phyloP scores from a whole-genome alignment of 1,139 yeast genomes.

The Hanseniaspora sp. region DNA sequence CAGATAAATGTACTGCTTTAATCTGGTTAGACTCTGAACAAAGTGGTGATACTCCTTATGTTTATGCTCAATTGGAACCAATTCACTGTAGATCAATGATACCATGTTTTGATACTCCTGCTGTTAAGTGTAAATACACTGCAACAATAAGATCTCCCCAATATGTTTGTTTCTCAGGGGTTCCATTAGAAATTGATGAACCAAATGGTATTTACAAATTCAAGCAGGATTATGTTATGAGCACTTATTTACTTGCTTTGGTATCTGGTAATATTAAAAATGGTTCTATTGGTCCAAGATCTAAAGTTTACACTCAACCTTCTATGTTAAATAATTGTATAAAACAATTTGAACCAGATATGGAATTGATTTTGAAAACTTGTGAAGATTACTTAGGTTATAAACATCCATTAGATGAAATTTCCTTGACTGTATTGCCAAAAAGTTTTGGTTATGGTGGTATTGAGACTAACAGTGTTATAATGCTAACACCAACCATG shows the following conservation, averaged over 20 bases:
- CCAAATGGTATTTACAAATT: slow-evolving; percentile 36
- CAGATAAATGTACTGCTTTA: slow-evolving; percentile 66
- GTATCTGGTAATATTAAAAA: slow-evolving; percentile 71
- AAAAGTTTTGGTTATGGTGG: slow-evolving; percentile 88
- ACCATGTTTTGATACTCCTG: slow-evolving; percentile 88
- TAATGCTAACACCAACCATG: slow-evolving; percentile 77
- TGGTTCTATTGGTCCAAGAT: slow-evolving; percentile 75
- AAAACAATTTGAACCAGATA: slow-evolving; percentile 70
- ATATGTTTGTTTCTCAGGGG: slow-evolving; percentile 64
- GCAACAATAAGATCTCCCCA: slow-evolving; percentile 53
- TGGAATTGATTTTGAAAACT: slow-evolving; percentile 67
- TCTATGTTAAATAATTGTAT: slow-evolving; percentile 54
- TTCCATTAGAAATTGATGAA: slow-evolving; percentile 21
- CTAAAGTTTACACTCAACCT: slow-evolving; percentile 73
- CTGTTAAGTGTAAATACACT: slow-evolving; percentile 57
- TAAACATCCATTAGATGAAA: slow-evolving; percentile 75
- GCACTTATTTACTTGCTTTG: slow-evolving; percentile 70
- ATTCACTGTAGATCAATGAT: slow-evolving; percentile 80
- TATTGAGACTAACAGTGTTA: slow-evolving; percentile 88
- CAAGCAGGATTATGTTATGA: slow-evolving; percentile 72
- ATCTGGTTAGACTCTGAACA: slow-evolving; percentile 73
- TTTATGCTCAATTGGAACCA: slow-evolving; percentile 86
- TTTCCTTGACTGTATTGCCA: slow-evolving; percentile 72
- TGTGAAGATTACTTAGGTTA: slow-evolving; percentile 67
- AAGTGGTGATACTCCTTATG: slow-evolving; percentile 69